Conservation (phyloP, 2,329 filamentous ascomycete species). For the Penicillium sp. region DNA sequence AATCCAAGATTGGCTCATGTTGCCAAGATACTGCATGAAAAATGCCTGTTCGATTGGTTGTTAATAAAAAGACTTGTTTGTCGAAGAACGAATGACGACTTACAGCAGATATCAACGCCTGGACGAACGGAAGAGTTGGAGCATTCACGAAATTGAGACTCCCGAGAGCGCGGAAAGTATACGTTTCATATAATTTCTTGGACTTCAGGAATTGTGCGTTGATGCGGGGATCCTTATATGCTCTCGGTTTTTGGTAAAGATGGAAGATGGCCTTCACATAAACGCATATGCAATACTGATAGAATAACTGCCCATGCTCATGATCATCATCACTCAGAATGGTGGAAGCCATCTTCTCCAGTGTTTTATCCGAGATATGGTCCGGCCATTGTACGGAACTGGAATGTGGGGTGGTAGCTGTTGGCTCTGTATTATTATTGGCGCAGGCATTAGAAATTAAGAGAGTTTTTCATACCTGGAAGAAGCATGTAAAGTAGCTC, state of each 20-base stretch:
- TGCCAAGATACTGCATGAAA: slow-evolving; percentile 28
- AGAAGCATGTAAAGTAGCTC: slow-evolving; percentile 31
- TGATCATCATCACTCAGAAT: slow-evolving; percentile 14
- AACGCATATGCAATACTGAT: slow-evolving; percentile 28
- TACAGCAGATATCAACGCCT: slow-evolving; percentile 29
- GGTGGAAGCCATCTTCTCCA: slow-evolving; percentile 21
- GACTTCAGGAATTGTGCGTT: slow-evolving; percentile 21
- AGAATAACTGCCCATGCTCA: slow-evolving; percentile 17
- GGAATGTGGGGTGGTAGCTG: not conserved
- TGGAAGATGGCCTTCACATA: slow-evolving; percentile 27
- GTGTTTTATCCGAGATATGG: slow-evolving; percentile 26
- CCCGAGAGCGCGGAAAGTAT: slow-evolving; percentile 17
- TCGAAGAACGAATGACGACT: not conserved
- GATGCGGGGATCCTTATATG: slow-evolving; percentile 14
- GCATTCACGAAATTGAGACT: slow-evolving; percentile 20
- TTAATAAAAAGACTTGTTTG: not conserved
- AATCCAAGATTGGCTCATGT: slow-evolving; percentile 27
- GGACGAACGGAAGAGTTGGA: slow-evolving; percentile 23
- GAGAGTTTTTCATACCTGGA: slow-evolving; percentile 2
- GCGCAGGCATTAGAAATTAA: not conserved
- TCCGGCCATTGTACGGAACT: slow-evolving; percentile 26
- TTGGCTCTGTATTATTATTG: slow-evolving; percentile 13
- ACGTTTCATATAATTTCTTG: slow-evolving; percentile 21
- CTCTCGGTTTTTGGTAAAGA: slow-evolving; percentile 18
- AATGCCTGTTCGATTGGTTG: slow-evolving; percentile 16